phyloP scores from a whole-genome alignment of 768 basidiomycete genomes.

The Phlebiopsis gigantea region DNA sequence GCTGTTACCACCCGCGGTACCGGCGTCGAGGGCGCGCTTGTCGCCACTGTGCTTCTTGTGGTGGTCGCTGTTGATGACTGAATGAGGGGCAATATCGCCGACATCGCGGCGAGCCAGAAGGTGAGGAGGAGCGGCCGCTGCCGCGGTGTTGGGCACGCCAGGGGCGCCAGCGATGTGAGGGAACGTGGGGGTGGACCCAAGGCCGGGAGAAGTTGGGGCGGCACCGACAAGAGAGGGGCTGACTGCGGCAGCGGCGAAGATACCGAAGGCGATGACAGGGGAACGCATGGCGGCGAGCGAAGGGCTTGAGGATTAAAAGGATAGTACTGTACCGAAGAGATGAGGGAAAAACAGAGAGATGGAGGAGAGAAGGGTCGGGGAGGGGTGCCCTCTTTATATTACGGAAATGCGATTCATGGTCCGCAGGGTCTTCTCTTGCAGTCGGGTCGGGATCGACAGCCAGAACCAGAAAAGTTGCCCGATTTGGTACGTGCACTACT shows the following conservation, averaged over 20 bases:
- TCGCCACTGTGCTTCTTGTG: background rate
- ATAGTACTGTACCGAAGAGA: constrained; percentile 13
- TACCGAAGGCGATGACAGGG: constrained; percentile 24
- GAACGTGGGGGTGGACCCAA: background rate
- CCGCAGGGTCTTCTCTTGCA: constrained; percentile 11
- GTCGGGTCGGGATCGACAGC: background rate
- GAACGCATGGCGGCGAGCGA: constrained; percentile 20
- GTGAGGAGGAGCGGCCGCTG: background rate
- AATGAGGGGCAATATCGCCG: background rate
- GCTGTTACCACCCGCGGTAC: constrained; percentile 19
- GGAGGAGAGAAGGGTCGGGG: background rate
- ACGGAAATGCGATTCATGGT: constrained; percentile 1
- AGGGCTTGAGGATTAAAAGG: constrained; percentile 6
- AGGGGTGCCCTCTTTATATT: constrained; percentile 4
- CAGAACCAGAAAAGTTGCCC: constrained; percentile 8
- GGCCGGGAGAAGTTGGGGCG: constrained; percentile 15
- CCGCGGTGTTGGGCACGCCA: background rate
- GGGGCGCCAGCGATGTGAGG: background rate
- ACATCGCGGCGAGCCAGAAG: background rate
- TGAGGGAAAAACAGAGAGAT: constrained; percentile 7
- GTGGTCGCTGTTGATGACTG: background rate
- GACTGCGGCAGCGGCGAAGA: constrained; percentile 23
- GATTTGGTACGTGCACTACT: background rate
- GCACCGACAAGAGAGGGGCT: constrained; percentile 20
- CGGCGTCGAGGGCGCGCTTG: constrained; percentile 13